Conservation (phyloP, 2,329 filamentous ascomycete species). For the Dichotomopilus funicola region DNA sequence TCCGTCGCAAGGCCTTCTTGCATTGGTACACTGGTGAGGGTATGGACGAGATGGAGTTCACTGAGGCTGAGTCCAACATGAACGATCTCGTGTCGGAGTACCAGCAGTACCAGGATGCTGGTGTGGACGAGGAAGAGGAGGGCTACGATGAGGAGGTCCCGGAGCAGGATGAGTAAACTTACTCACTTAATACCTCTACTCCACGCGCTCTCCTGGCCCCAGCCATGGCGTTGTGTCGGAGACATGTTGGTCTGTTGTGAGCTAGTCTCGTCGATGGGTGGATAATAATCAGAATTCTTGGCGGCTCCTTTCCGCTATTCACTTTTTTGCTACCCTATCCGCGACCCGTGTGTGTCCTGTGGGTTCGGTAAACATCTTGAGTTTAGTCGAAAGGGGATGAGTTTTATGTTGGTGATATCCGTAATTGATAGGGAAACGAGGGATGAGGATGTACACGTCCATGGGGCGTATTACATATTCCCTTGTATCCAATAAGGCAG, state of each 20-base stretch:
- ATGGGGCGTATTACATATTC: neutral
- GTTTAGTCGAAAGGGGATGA: neutral
- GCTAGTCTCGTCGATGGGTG: conserved; percentile 6
- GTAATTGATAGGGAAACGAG: conserved; percentile 2
- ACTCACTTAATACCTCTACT: neutral
- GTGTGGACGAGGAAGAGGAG: conserved; percentile 94
- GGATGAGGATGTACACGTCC: neutral
- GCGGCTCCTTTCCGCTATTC: conserved; percentile 1
- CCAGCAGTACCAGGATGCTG: conserved; percentile 99
- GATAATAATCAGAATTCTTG: conserved; percentile 3
- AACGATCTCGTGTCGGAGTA: conserved; percentile 99
- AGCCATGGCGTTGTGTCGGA: too few species aligned
- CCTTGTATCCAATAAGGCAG: neutral
- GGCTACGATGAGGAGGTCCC: conserved; percentile 84
- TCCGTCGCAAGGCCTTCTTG: conserved; percentile 99
- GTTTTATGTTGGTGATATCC: conserved; percentile 5
- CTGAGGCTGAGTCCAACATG: conserved; percentile 99
- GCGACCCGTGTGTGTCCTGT: neutral
- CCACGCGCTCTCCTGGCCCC: neutral
- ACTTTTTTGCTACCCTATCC: neutral
- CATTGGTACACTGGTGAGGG: conserved; percentile 99
- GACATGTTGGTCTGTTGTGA: conserved; percentile 2
- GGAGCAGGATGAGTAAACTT: conserved; percentile 58
- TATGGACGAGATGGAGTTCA: conserved; percentile 99
- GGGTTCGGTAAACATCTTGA: neutral